Evolutionary conservation across 768 basidiomycete genomes (phyloP).

Genomic region (Leucocoprinus birnbaumii): DNA sequence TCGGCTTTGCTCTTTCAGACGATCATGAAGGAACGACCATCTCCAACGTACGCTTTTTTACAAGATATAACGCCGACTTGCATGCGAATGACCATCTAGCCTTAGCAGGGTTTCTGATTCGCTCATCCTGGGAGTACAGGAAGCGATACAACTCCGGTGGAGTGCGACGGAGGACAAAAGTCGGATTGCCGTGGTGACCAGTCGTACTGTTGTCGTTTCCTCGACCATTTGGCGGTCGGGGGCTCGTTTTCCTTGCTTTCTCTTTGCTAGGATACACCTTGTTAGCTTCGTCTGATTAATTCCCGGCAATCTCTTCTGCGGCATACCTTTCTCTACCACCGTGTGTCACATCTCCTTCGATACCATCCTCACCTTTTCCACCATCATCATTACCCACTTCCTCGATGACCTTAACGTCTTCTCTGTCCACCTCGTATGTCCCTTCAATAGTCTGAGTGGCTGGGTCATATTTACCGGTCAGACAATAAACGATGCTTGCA

Average conservation of each 20-base stretch:
- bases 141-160: constrained; percentile 28
- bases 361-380: background rate
- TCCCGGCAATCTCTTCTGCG: too few species aligned
- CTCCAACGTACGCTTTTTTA: constrained; percentile 26
- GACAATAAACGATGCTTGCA: background rate
- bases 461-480: constrained; percentile 5
- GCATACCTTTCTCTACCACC: too few species aligned
- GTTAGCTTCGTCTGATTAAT: too few species aligned
- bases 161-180: constrained; percentile 24
- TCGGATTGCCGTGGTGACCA: constrained; percentile 14
- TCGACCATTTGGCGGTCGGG: too few species aligned
- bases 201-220: too few species aligned
- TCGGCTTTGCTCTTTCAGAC: background rate
- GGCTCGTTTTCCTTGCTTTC: too few species aligned
- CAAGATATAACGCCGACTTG: constrained; percentile 25
- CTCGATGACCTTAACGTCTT: constrained; percentile 9
- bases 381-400: background rate
- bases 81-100: constrained; percentile 33
- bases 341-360: too few species aligned
- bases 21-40: constrained; percentile 1
- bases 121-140: constrained; percentile 24
- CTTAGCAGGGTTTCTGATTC: constrained; percentile 25
- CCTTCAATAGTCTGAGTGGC: constrained; percentile 17
- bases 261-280: too few species aligned
- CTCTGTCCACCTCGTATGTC: constrained; percentile 15